A percentile compares a stretch with the other conserved stretches of the same genome.
Evolutionary conservation across 164 flowering plant species (phyloP).

Genomic region (Stephania japonica): DNA sequence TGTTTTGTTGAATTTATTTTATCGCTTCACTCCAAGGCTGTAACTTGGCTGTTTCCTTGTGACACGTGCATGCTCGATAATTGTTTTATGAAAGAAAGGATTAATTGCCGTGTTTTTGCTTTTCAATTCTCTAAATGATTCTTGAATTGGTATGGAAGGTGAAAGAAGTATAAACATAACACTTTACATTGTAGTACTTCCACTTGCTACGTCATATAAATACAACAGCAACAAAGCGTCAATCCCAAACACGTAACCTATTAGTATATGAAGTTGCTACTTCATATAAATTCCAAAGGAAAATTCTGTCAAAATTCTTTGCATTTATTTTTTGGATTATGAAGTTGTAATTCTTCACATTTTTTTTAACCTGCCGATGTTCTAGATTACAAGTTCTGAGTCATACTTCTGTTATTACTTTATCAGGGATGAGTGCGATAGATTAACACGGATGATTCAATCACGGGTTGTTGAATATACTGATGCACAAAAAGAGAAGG

Average conservation of each 20-base stretch:
- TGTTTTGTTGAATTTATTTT: not conserved
- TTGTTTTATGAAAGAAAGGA: not conserved
- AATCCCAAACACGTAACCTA: too few species aligned
- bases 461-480: constrained; percentile 42
- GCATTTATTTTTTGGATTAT: not conserved
- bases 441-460: constrained; percentile 35
- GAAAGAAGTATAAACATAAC: not conserved
- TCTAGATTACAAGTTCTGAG: constrained; percentile 8
- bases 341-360: not conserved
- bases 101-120: not conserved
- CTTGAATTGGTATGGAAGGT: not conserved
- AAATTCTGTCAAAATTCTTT: not conserved
- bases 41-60: not conserved
- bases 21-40: not conserved
- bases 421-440: constrained; percentile 57
- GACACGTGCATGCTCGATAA: not conserved
- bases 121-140: not conserved
- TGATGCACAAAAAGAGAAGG: constrained; percentile 17
- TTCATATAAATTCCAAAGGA: not conserved
- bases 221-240: not conserved
- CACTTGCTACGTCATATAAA: not conserved
- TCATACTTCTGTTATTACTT: constrained; percentile 12
- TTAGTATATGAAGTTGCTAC: not conserved
- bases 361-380: not conserved
- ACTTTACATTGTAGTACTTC: not conserved